phyloP scores from a whole-genome alignment of 805 yeast species.

The Candida insectorum region DNA sequence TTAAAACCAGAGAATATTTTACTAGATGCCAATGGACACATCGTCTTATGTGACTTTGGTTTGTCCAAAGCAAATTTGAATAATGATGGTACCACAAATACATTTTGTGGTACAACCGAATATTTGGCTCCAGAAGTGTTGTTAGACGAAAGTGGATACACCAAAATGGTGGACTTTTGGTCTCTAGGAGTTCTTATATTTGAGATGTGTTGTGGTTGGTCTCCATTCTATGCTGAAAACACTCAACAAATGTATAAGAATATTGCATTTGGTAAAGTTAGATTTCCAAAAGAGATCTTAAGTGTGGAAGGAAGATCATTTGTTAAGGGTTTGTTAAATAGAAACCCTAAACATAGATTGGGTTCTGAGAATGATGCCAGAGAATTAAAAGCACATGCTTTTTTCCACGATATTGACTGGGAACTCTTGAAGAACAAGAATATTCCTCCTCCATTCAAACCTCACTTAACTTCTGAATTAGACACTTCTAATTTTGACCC shows the following conservation, averaged over 20 bases:
- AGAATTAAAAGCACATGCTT: constrained; percentile 88
- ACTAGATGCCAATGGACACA: constrained; percentile 94
- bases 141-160: constrained; percentile 93
- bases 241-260: constrained; percentile 99
- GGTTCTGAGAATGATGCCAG: constrained; percentile 92
- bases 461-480: constrained; percentile 84
- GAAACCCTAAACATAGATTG: constrained; percentile 93
- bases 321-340: constrained; percentile 89
- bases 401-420: constrained; percentile 93
- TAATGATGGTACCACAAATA: constrained; percentile 86
- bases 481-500: constrained; percentile 98
- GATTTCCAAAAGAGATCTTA: constrained; percentile 94
- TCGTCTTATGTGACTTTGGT: constrained; percentile 96
- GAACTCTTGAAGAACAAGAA: constrained; percentile 68
- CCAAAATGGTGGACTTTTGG: constrained; percentile 99
- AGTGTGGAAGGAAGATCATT: constrained; percentile 92
- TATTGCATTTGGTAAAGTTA: constrained; percentile 96
- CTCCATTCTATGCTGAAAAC: constrained; percentile 96
- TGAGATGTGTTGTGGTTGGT: constrained; percentile 99
- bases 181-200: constrained; percentile 93
- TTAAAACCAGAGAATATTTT: constrained; percentile 95
- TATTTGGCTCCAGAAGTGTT: constrained; percentile 96
- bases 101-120: constrained; percentile 98
- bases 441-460: constrained; percentile 95
- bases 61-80: constrained; percentile 88